Evolutionary conservation across 2,329 filamentous ascomycete species (phyloP).

Genomic region (Colletotrichum liaoningense): DNA sequence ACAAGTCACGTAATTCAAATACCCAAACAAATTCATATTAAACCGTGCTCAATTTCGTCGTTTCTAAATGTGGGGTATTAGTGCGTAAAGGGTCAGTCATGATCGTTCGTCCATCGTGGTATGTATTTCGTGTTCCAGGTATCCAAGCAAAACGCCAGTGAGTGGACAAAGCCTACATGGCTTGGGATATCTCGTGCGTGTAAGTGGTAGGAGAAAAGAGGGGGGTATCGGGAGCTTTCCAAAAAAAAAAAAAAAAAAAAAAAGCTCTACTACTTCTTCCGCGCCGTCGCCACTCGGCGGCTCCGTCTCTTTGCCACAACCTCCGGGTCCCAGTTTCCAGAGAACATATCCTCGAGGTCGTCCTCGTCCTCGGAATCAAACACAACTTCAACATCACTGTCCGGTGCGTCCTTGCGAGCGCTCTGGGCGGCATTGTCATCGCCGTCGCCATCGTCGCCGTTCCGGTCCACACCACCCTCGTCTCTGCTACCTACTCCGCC

Average conservation of each 20-base stretch:
- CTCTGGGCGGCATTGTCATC: constrained; percentile 10
- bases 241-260: too few species aligned
- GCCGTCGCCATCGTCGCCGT: constrained; percentile 23
- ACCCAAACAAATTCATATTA: constrained; percentile 20
- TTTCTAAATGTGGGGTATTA: constrained; percentile 28
- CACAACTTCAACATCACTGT: constrained; percentile 54
- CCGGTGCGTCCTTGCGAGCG: not conserved
- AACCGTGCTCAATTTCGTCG: constrained; percentile 1
- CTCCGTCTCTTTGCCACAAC: constrained; percentile 59
- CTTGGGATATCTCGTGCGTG: constrained; percentile 13
- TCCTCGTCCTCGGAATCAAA: constrained; percentile 75
- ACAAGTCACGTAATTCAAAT: constrained; percentile 27
- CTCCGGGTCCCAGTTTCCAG: constrained; percentile 69
- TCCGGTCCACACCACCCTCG: constrained; percentile 3
- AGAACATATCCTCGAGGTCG: constrained; percentile 75
- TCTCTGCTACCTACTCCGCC: not conserved
- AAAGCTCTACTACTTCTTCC: constrained; percentile 27
- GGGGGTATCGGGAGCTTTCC: constrained; percentile 21
- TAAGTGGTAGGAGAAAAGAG: not conserved
- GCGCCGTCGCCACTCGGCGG: constrained; percentile 44
- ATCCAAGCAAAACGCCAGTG: constrained; percentile 15
- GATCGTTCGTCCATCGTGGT: constrained; percentile 7
- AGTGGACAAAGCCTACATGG: not conserved
- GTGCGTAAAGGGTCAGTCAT: constrained; percentile 6
- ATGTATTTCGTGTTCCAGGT: not conserved